Conservation (phyloP, 768 basidiomycete genomes). For the Trametes gibbosa region DNA sequence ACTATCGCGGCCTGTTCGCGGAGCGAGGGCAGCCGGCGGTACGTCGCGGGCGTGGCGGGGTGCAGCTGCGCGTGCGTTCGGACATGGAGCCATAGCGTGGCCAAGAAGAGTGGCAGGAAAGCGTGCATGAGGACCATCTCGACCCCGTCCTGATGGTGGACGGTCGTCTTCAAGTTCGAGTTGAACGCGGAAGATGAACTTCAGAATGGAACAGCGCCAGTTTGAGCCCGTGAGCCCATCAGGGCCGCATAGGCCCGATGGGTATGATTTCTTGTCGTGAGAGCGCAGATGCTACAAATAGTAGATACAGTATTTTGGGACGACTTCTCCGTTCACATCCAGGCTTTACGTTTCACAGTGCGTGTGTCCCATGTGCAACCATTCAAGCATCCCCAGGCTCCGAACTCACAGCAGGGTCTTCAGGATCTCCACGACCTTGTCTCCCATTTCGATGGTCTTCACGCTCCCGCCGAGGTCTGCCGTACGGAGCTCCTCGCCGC, state of each 20-base stretch:
- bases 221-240: too few species aligned
- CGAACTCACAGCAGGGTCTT: constrained; percentile 48
- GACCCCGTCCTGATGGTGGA: not conserved
- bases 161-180: not conserved
- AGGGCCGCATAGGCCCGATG: not conserved
- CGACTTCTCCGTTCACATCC: constrained; percentile 4
- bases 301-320: constrained; percentile 13
- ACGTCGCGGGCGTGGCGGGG: constrained; percentile 30
- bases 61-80: constrained; percentile 18
- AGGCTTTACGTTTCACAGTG: not conserved
- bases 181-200: not conserved
- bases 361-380: not conserved
- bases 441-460: constrained; percentile 78
- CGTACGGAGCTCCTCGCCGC: constrained; percentile 79
- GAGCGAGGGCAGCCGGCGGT: constrained; percentile 37
- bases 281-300: constrained; percentile 7
- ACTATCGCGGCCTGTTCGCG: constrained; percentile 40
- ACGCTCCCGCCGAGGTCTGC: constrained; percentile 83
- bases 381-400: not conserved
- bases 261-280: constrained; percentile 6
- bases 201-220: not conserved
- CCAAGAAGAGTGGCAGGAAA: not conserved
- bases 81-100: not conserved
- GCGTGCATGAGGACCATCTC: not conserved
- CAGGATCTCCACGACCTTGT: constrained; percentile 74